A percentile compares a stretch with the other conserved stretches of the same genome.
Conservation (phyloP, 2,329 filamentous ascomycete species). For the Verticillium alfalfae region DNA sequence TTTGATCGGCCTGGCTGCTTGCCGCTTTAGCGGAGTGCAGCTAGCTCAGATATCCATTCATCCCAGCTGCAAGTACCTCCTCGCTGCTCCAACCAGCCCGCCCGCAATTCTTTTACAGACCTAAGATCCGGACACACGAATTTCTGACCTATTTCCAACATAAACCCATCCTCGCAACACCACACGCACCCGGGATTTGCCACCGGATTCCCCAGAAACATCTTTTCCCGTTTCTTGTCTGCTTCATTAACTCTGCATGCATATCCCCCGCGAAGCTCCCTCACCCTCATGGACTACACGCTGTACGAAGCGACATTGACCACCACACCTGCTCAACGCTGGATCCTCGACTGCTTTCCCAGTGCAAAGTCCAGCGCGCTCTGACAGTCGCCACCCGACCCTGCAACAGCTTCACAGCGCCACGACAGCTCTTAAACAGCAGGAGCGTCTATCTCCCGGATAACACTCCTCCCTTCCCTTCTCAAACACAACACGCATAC, state of each 20-base stretch:
- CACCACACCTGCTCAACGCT: background rate
- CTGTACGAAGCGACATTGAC: background rate
- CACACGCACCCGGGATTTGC: background rate
- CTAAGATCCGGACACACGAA: background rate
- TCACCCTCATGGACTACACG: background rate
- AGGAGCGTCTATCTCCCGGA: background rate
- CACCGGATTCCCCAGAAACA: background rate
- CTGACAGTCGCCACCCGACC: background rate
- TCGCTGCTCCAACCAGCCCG: background rate
- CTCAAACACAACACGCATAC: background rate
- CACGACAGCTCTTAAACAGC: background rate
- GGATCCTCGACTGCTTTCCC: background rate
- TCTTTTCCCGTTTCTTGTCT: background rate
- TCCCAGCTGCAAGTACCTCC: too few relatives aligned
- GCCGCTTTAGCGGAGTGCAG: background rate
- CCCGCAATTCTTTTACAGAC: background rate
- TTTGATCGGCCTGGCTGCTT: background rate
- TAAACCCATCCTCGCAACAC: background rate
- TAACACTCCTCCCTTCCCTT: background rate
- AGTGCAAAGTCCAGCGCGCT: background rate
- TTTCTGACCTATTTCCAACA: background rate
- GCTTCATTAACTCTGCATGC: background rate
- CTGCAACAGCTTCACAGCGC: background rate
- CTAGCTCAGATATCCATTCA: background rate
- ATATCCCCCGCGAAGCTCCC: background rate